Percentiles rank a stretch among this genome's conserved stretches.
These are phyloP conservation scores for Coemansia sp. DNA, from an alignment of 192 early-diverging fungal genomes.

Conservation along the genomic window DNA sequence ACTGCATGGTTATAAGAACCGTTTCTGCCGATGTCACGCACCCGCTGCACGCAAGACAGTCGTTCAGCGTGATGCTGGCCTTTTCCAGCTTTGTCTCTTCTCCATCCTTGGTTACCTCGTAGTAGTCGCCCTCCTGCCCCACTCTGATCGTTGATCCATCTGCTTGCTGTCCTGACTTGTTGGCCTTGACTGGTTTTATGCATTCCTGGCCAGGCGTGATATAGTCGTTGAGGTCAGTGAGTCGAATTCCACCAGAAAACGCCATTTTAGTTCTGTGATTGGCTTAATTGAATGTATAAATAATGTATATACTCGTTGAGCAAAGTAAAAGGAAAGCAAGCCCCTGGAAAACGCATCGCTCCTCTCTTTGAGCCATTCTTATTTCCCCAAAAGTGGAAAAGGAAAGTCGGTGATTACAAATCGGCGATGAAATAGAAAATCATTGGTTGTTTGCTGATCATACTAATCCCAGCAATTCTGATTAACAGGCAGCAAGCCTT, in stretches of 20 bases:
- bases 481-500: not conserved
- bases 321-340: too few relatives aligned
- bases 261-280: constrained; percentile 54
- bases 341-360: too few relatives aligned
- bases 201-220: constrained; percentile 96
- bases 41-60: constrained; percentile 98
- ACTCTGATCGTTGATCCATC: constrained; percentile 73
- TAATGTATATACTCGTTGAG: too few relatives aligned
- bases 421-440: too few relatives aligned
- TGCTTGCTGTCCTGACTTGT: constrained; percentile 59
- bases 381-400: too few relatives aligned
- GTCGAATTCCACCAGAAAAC: constrained; percentile 82
- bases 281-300: not conserved
- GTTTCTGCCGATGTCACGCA: constrained; percentile 98
- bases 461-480: not conserved
- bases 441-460: too few relatives aligned
- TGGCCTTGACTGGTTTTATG: constrained; percentile 89
- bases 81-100: constrained; percentile 80
- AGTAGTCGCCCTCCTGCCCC: constrained; percentile 76
- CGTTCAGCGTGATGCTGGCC: constrained; percentile 87
- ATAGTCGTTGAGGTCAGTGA: constrained; percentile 97
- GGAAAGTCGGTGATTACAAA: too few relatives aligned
- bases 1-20: constrained; percentile 89
- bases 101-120: constrained; percentile 88
- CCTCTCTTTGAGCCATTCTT: too few relatives aligned